Evolutionary conservation across 2,329 filamentous ascomycete genomes (phyloP).

Genomic region (Cryphonectria parasitica): DNA sequence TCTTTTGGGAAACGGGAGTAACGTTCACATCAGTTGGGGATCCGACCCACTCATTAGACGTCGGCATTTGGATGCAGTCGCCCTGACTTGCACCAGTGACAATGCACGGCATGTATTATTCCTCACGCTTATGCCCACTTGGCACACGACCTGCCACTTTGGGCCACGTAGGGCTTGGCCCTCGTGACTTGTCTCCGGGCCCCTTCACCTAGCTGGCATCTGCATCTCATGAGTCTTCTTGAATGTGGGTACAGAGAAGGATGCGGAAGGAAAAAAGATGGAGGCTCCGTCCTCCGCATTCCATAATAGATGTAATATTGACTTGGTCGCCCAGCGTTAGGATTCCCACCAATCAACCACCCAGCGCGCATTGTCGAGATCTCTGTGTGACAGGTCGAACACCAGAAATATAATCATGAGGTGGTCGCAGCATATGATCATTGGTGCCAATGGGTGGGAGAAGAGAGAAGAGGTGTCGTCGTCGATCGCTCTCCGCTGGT

Average conservation of each 20-base stretch:
- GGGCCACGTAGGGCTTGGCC: not conserved
- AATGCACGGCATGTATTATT: not conserved
- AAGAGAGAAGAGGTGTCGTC: not conserved
- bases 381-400: not conserved
- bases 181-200: not conserved
- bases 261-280: not conserved
- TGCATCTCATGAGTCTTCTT: not conserved
- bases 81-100: not conserved
- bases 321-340: not conserved
- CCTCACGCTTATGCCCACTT: not conserved
- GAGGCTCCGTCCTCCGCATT: slow-evolving; percentile 9
- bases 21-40: not conserved
- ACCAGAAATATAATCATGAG: not conserved
- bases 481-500: not conserved
- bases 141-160: not conserved
- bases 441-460: not conserved
- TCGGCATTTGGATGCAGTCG: slow-evolving; percentile 2
- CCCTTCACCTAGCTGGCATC: not conserved
- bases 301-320: not conserved
- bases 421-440: not conserved
- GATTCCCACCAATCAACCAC: slow-evolving; percentile 12
- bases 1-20: not conserved
- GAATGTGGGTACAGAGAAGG: not conserved
- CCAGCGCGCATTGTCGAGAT: not conserved
- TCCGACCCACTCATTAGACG: not conserved